Percentiles rank a stretch among this genome's conserved stretches.
These are phyloP conservation scores for Trichosphaerium sp. DNA, from an alignment of 78 protist species.

Conservation along the genomic window DNA sequence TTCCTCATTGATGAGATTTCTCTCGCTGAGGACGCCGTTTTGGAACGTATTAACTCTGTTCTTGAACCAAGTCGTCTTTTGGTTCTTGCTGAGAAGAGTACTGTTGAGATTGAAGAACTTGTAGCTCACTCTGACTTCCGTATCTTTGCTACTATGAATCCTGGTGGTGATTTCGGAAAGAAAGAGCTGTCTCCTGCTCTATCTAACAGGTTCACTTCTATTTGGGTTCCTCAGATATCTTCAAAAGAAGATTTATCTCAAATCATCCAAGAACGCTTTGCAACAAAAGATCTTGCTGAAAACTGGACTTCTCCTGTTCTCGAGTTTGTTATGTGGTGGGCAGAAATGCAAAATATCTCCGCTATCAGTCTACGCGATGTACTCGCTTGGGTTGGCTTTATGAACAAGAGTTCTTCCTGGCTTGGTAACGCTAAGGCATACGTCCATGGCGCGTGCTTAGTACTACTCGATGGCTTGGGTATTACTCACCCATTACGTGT, in stretches of 20 bases:
- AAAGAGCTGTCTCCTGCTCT: conserved; percentile 98
- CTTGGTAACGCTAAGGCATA: conserved; percentile 12
- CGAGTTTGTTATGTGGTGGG: conserved; percentile 26
- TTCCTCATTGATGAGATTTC: conserved; percentile 96
- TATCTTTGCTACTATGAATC: conserved; percentile 98
- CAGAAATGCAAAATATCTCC: conserved; percentile 4
- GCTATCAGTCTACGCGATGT: conserved; percentile 67
- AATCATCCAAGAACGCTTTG: conserved; percentile 37
- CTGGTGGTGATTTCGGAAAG: conserved; percentile 99
- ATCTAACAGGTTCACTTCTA: conserved; percentile 82
- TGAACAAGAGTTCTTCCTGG: conserved; percentile 18
- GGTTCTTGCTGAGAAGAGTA: conserved; percentile 81
- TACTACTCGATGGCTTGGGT: conserved; percentile 76
- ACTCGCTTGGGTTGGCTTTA: conserved; percentile 74
- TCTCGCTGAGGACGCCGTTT: conserved; percentile 98
- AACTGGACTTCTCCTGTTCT: conserved; percentile 13
- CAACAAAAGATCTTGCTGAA: background rate
- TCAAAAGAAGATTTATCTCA: conserved; percentile 36
- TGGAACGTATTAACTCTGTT: conserved; percentile 97
- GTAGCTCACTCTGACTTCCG: conserved; percentile 57
- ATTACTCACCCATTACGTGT: too few relatives aligned
- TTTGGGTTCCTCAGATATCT: conserved; percentile 82
- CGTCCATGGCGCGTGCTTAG: conserved; percentile 80
- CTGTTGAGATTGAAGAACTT: conserved; percentile 35
- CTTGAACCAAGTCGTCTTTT: conserved; percentile 88